These are phyloP conservation scores for Solanum gracilifrons DNA, from an alignment of 257 asterid genomes.

Conservation along the genomic window DNA sequence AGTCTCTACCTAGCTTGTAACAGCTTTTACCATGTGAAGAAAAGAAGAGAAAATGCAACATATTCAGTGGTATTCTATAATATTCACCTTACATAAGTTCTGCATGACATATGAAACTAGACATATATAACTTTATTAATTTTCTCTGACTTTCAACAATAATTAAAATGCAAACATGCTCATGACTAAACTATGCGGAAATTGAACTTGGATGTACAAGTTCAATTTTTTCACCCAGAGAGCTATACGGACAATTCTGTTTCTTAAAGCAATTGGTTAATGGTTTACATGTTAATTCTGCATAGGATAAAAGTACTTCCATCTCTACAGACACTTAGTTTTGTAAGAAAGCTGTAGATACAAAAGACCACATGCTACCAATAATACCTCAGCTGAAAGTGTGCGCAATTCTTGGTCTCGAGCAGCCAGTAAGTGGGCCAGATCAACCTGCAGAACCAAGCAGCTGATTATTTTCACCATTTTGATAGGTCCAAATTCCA, in stretches of 20 bases:
- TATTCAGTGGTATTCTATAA: not conserved
- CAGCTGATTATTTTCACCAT: not conserved
- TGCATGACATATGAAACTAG: not conserved
- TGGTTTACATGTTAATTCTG: not conserved
- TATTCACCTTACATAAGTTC: not conserved
- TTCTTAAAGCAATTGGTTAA: not conserved
- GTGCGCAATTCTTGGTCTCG: constrained; percentile 97
- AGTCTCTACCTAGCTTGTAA: not conserved
- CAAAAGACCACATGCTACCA: not conserved
- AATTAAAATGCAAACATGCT: not conserved
- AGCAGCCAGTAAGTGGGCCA: constrained; percentile 86
- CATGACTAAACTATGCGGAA: not conserved
- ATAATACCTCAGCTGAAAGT: constrained; percentile 78
- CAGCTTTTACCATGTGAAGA: not conserved
- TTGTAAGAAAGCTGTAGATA: not conserved
- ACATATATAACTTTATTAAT: not conserved
- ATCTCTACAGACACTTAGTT: not conserved
- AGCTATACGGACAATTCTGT: not conserved
- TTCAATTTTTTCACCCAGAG: not conserved
- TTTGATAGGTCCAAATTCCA: not conserved
- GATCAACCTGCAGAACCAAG: constrained; percentile 68
- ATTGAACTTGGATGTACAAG: not conserved
- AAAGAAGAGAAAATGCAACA: not conserved
- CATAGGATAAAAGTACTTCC: not conserved
- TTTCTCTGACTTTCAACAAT: not conserved